These are phyloP conservation scores for Phaeosphaeria sp. DNA, from an alignment of 2,329 filamentous ascomycete genomes.

Conservation along the genomic window DNA sequence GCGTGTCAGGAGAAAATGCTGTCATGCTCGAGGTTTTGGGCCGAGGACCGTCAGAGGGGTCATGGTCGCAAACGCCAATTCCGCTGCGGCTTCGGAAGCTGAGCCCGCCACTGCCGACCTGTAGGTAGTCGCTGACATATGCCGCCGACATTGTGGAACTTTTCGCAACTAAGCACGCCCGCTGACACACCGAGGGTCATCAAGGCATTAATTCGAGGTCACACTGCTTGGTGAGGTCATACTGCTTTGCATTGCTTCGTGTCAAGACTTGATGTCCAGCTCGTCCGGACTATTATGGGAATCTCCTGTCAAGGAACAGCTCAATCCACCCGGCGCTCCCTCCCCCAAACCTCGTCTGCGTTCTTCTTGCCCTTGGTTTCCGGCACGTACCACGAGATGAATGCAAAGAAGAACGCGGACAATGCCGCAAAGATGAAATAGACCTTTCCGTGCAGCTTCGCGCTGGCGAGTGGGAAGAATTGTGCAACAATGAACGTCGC, in stretches of 20 bases:
- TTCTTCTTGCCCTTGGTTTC: conserved; percentile 88
- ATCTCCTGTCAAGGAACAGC: background rate
- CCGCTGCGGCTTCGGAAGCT: background rate
- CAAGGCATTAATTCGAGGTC: background rate
- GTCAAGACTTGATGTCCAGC: background rate
- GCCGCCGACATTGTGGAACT: background rate
- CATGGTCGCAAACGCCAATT: background rate
- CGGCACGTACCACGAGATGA: conserved; percentile 77
- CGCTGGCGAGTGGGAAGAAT: conserved; percentile 90
- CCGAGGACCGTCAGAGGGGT: conserved; percentile 3
- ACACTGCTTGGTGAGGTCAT: no score
- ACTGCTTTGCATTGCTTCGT: background rate
- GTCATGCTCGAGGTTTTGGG: background rate
- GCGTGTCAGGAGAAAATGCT: background rate
- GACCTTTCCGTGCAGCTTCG: conserved; percentile 78
- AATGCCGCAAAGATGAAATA: conserved; percentile 90
- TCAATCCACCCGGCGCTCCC: conserved; percentile 53
- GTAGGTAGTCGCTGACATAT: background rate
- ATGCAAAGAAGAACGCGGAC: conserved; percentile 71
- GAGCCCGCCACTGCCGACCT: background rate
- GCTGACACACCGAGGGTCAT: background rate
- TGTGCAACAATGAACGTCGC: conserved; percentile 93
- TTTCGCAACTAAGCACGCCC: background rate
- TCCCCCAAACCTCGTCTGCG: conserved; percentile 89
- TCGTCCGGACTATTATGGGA: background rate